These are phyloP conservation scores for Leptographium lundbergii DNA, from an alignment of 2,329 filamentous ascomycete species.

Conservation along the genomic window DNA sequence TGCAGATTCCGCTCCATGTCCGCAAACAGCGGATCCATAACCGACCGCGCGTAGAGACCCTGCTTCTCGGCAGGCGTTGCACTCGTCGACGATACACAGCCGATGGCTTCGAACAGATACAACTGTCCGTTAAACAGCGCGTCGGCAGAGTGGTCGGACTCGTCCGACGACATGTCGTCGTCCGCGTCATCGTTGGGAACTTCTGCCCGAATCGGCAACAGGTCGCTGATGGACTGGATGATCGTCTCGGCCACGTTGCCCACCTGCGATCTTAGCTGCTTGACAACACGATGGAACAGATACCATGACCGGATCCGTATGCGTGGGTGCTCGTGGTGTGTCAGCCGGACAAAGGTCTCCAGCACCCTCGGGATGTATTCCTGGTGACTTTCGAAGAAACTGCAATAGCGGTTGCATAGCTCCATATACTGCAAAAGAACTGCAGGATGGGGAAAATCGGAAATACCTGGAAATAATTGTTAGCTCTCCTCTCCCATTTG, in stretches of 20 bases:
- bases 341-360: slow-evolving; percentile 81
- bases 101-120: slow-evolving; percentile 88
- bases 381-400: slow-evolving; percentile 79
- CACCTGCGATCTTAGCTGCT: slow-evolving; percentile 71
- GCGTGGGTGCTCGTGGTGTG: slow-evolving; percentile 77
- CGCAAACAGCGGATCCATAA: slow-evolving; percentile 80
- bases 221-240: slow-evolving; percentile 77
- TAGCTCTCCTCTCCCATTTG: neutral
- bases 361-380: slow-evolving; percentile 74
- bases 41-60: slow-evolving; percentile 71
- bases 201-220: slow-evolving; percentile 84
- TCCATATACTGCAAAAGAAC: slow-evolving; percentile 97
- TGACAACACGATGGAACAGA: slow-evolving; percentile 84
- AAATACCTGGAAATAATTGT: slow-evolving; percentile 47
- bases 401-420: slow-evolving; percentile 86
- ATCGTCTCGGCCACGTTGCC: slow-evolving; percentile 85
- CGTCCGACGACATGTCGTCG: slow-evolving; percentile 90
- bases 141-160: slow-evolving; percentile 81
- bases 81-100: slow-evolving; percentile 74
- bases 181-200: slow-evolving; percentile 65
- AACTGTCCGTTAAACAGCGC: slow-evolving; percentile 84
- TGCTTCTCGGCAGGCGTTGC: slow-evolving; percentile 74
- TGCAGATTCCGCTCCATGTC: slow-evolving; percentile 74
- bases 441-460: slow-evolving; percentile 76
- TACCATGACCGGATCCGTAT: slow-evolving; percentile 94